Conservation (phyloP, 371 early-diverging fungal genomes). For the Mucor piriformis region DNA sequence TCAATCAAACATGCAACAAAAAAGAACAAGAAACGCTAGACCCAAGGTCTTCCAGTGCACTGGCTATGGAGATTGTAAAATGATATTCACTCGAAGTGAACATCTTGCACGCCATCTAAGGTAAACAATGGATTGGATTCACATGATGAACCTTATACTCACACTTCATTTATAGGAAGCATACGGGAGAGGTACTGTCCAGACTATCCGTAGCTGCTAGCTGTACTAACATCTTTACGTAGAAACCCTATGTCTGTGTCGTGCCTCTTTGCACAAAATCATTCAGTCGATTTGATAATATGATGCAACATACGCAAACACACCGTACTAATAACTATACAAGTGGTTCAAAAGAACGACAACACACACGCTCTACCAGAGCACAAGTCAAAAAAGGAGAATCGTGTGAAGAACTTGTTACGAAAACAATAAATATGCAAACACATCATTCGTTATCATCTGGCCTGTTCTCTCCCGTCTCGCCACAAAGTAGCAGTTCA, state of each 20-base stretch:
- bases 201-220: too few species aligned
- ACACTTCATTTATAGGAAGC: conserved; percentile 42
- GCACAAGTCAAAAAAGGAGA: neutral
- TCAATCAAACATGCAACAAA: conserved; percentile 10
- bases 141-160: neutral
- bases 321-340: conserved; percentile 33
- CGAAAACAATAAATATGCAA: neutral
- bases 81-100: conserved; percentile 66
- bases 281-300: conserved; percentile 66
- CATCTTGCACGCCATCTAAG: conserved; percentile 64
- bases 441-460: neutral
- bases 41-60: conserved; percentile 62
- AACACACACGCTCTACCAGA: neutral
- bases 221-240: too few species aligned
- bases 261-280: conserved; percentile 55
- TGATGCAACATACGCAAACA: conserved; percentile 69
- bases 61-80: conserved; percentile 62
- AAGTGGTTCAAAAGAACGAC: neutral
- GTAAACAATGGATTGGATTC: conserved; percentile 27
- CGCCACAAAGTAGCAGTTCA: neutral
- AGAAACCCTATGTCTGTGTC: conserved; percentile 62
- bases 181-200: conserved; percentile 62
- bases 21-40: conserved; percentile 19
- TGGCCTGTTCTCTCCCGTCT: conserved; percentile 8
- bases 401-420: neutral